Base-by-base conservation (phyloP, 345 rosid species). In the Pistacia atlantica region DNA sequence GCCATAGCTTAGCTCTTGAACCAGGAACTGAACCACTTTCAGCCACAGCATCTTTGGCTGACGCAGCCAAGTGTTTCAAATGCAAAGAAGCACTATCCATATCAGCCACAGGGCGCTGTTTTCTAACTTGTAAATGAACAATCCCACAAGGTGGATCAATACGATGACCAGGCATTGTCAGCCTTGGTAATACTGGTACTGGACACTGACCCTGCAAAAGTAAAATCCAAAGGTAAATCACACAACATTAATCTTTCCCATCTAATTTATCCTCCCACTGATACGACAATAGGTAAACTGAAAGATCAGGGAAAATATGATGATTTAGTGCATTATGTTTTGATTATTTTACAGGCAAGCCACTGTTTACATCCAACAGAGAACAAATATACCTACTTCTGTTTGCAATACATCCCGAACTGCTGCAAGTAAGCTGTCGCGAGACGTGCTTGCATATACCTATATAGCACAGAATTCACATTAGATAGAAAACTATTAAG, bases 161-260 rank as follows among this genome's bases (percentile, higher is more conserved):
- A 79, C 91, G 93, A 84, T 96, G 99, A 82, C 99, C 99, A 76
- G 99, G 99, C 97, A 96, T 90, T 16, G 98, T 96, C 79, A 96
- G 84, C 91, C 99, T 90, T 62, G 99, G 98, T 83, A 92, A 86
- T 33, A 96, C 86, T 76, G 98, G 95, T 49, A 96, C 88, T 3
- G 97, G 88, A 77, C 89, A 83, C 66, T 93, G 98, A 81, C 94
- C 90, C 99, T 96, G 88, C 84, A 77, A 74, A 83, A 73, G 73
- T 4, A 75, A 20, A 60, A 38, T 31, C 11, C 28, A 64, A 61
- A 60, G 20, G 13, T 75, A 62, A 76, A 77, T 37, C 72, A 80
- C 51, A 70, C 54, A 35, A 70, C 62, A 74, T 54, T 25, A 65
- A 70, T 63, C 63, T 59, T 61, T 56, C 25, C 57, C 42, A 73